Conservation (phyloP, 331 rosid genomes). For the Pyrus hybrid region DNA sequence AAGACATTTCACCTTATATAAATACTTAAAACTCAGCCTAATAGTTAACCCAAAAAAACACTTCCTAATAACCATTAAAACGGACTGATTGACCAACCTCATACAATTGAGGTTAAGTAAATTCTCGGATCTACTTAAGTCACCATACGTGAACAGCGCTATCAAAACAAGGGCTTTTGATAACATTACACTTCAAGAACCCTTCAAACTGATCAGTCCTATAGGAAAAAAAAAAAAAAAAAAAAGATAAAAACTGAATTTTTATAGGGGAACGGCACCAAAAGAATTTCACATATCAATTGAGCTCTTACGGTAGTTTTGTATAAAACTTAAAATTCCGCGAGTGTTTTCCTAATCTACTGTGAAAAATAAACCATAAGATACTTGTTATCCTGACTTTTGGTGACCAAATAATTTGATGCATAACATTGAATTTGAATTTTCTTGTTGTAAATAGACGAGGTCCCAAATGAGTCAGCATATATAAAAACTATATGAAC, state of each 20-base stretch:
- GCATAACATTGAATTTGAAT: no score
- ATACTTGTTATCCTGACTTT: no score
- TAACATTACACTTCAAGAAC: background rate
- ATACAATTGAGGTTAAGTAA: background rate
- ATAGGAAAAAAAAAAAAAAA: background rate
- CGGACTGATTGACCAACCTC: background rate
- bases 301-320: background rate
- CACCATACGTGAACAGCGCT: background rate
- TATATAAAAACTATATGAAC: no score
- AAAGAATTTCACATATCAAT: background rate
- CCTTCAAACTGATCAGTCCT: background rate
- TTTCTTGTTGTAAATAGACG: no score
- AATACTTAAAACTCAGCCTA: no score
- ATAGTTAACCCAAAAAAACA: no score
- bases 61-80: background rate
- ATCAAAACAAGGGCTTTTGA: background rate
- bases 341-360: no score
- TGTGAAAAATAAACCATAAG: no score
- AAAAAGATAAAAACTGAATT: background rate
- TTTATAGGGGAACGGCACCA: background rate
- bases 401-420: no score
- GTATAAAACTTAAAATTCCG: background rate
- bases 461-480: no score
- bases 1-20: background rate
- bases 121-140: background rate